Conservation (phyloP, 192 early-diverging fungal genomes). For the Paraglomus brasilianum region DNA sequence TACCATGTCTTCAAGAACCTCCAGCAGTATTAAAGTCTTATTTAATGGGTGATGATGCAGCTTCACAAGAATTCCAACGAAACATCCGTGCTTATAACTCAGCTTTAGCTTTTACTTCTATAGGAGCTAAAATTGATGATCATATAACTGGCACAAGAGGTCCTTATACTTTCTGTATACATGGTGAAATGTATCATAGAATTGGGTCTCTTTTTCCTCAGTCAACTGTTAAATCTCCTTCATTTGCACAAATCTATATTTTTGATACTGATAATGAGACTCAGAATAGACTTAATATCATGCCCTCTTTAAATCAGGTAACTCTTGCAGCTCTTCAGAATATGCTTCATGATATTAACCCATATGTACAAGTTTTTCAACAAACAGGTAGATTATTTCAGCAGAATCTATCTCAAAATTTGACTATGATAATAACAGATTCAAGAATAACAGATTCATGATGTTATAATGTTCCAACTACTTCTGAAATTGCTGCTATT, state of each 20-base stretch:
- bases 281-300: constrained; percentile 2
- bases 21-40: neutral
- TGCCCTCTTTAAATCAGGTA: neutral
- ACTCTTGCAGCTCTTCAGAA: constrained; percentile 3
- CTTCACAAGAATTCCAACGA: neutral
- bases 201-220: constrained; percentile 9
- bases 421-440: constrained; percentile 11
- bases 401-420: neutral
- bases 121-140: constrained; percentile 23
- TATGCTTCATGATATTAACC: constrained; percentile 15
- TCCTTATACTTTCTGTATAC: constrained; percentile 30
- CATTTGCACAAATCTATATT: too few species aligned
- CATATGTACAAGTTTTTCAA: constrained; percentile 6
- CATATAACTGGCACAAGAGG: constrained; percentile 21
- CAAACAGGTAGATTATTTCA: neutral
- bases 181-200: constrained; percentile 24
- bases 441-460: neutral
- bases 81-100: too few species aligned
- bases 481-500: constrained; percentile 25
- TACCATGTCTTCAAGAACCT: neutral
- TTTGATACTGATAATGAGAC: too few species aligned
- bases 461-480: constrained; percentile 13
- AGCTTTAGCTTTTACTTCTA: constrained; percentile 34
- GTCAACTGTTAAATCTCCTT: neutral
- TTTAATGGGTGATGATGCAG: neutral